These are phyloP conservation scores for Solanum hybrid DNA, from an alignment of 305 asterid genomes.

Conservation along the genomic window DNA sequence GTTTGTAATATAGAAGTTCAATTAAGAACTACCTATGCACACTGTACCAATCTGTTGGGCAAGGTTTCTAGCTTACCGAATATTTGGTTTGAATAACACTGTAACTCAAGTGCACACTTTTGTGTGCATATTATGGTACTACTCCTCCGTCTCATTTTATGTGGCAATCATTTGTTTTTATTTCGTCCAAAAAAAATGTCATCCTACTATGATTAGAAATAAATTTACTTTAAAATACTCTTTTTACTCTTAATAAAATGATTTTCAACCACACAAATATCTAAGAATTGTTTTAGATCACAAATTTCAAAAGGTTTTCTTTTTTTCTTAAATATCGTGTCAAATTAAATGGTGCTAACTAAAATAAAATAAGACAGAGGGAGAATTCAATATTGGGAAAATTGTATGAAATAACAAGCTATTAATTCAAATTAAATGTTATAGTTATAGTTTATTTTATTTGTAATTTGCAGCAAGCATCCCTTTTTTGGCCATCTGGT, in stretches of 20 bases:
- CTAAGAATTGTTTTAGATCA: neutral
- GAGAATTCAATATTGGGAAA: neutral
- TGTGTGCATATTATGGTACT: neutral
- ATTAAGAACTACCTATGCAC: neutral
- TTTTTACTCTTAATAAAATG: too few species aligned
- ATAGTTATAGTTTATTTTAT: too few species aligned
- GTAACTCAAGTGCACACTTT: neutral
- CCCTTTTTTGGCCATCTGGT: too few species aligned
- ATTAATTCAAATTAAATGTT: too few species aligned
- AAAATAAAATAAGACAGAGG: too few species aligned
- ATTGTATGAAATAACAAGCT: too few species aligned
- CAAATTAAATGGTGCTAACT: neutral
- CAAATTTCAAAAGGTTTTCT: neutral
- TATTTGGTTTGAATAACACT: neutral
- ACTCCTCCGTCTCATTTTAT: neutral
- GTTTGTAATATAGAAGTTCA: neutral
- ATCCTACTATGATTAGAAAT: neutral
- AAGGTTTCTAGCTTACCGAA: conserved; percentile 5
- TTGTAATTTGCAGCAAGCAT: too few species aligned
- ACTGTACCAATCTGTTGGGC: neutral
- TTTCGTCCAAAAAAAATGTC: neutral
- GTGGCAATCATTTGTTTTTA: too few species aligned
- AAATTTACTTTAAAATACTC: too few species aligned
- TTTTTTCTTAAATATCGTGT: too few species aligned
- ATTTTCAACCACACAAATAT: neutral